Conservation (phyloP, 345 rosid genomes). For the Atalantia buxifolia region DNA sequence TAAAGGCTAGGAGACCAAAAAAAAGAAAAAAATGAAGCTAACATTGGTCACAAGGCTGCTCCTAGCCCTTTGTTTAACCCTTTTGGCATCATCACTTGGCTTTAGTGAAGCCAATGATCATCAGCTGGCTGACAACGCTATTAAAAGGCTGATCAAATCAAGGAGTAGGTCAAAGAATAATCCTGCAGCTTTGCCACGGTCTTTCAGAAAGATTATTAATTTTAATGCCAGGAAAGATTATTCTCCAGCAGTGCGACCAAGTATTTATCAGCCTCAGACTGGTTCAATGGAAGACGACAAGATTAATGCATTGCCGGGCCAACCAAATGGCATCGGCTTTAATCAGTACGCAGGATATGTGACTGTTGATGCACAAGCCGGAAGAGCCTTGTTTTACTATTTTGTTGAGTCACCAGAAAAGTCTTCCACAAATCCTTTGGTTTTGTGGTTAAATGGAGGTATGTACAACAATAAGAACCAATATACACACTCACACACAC, state of each 20-base stretch:
- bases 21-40: not conserved
- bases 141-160: not conserved
- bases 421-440: slow-evolving; percentile 22
- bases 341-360: slow-evolving; percentile 25
- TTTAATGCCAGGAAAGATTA: not conserved
- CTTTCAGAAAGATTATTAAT: not conserved
- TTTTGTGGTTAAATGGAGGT: slow-evolving; percentile 31
- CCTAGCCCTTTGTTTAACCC: not conserved
- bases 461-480: not conserved
- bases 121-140: not conserved
- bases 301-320: slow-evolving; percentile 20
- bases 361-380: slow-evolving; percentile 20
- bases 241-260: not conserved
- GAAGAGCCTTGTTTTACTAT: slow-evolving; percentile 26
- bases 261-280: not conserved
- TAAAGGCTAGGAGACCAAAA: not conserved
- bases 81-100: slow-evolving; percentile 3
- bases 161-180: not conserved
- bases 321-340: slow-evolving; percentile 13
- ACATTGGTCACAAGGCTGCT: not conserved
- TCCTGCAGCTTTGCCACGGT: not conserved
- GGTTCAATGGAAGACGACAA: slow-evolving; percentile 15
- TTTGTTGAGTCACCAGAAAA: slow-evolving; percentile 24
- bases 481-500: no score
- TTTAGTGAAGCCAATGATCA: slow-evolving; percentile 8